Evolutionary conservation across 495 filamentous ascomycete genomes (phyloP).

Genomic region (Talaromyces borbonicus): DNA sequence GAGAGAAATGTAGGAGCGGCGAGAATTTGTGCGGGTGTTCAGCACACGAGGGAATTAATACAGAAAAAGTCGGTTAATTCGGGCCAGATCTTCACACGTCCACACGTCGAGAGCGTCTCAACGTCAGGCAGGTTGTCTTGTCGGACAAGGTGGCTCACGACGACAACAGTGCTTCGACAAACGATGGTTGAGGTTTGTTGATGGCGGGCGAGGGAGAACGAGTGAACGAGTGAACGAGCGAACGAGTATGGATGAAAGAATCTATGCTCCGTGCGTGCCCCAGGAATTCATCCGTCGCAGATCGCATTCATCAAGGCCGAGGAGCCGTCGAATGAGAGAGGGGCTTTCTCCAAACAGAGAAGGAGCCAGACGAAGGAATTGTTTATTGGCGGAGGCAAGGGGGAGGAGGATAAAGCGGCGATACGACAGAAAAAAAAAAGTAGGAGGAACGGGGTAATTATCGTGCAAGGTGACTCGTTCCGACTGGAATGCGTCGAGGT

Average conservation of each 20-base stretch:
- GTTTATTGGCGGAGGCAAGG: slow-evolving; percentile 33
- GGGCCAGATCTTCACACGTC: background rate
- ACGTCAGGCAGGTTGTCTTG: slow-evolving; percentile 4
- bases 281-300: slow-evolving; percentile 37
- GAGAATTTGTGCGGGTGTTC: background rate
- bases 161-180: too few species aligned
- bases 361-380: slow-evolving; percentile 19
- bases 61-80: background rate
- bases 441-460: slow-evolving; percentile 28
- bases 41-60: background rate
- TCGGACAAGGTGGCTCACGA: too few species aligned
- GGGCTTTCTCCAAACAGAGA: slow-evolving; percentile 22
- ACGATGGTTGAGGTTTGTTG: too few species aligned
- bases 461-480: slow-evolving; percentile 25
- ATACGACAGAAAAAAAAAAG: slow-evolving; percentile 3
- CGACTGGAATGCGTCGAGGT: slow-evolving; percentile 10
- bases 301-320: slow-evolving; percentile 35
- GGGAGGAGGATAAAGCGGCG: slow-evolving; percentile 24
- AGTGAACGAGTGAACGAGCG: background rate
- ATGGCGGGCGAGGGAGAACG: too few species aligned
- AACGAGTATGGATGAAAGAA: background rate
- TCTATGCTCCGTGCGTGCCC: slow-evolving; percentile 41
- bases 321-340: slow-evolving; percentile 18
- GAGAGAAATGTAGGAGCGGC: slow-evolving; percentile 1
- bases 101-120: slow-evolving; percentile 2